phyloP scores from a whole-genome alignment of 2,329 filamentous ascomycete species.

The Scedosporium apiospermum region DNA sequence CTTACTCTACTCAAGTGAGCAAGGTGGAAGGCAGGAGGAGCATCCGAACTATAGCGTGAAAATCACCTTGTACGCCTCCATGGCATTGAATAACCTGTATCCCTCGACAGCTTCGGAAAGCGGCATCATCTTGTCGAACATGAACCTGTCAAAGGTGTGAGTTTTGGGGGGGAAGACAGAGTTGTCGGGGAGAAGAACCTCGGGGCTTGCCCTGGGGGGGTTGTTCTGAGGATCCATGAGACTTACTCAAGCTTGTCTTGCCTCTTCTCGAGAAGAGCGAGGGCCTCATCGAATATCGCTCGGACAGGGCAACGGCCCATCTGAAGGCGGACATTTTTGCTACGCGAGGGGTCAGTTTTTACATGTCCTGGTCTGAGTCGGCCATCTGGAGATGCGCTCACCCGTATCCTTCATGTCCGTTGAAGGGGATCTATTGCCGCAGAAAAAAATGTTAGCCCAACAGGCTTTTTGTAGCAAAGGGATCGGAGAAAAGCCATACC shows the following conservation, averaged over 20 bases:
- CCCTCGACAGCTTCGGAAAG: slow-evolving; percentile 56
- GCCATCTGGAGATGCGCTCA: slow-evolving; percentile 19
- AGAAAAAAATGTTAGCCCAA: background rate
- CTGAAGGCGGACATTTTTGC: slow-evolving; percentile 63
- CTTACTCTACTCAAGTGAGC: too few species aligned
- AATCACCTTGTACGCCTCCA: slow-evolving; percentile 65
- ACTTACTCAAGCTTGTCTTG: slow-evolving; percentile 53
- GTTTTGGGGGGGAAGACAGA: too few species aligned
- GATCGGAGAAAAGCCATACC: slow-evolving; percentile 27
- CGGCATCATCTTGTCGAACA: slow-evolving; percentile 69
- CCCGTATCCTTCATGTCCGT: slow-evolving; percentile 52
- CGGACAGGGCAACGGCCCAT: slow-evolving; percentile 70
- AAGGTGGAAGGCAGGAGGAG: background rate
- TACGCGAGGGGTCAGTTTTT: slow-evolving; percentile 16
- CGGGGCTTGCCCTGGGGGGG: slow-evolving; percentile 34
- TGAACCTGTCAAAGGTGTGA: slow-evolving; percentile 43
- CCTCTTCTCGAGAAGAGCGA: slow-evolving; percentile 51
- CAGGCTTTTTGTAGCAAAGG: too few species aligned
- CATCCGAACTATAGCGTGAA: slow-evolving; percentile 38
- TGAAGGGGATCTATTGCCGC: slow-evolving; percentile 51
- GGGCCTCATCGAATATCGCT: slow-evolving; percentile 57
- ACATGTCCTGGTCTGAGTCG: background rate
- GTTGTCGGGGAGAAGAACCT: too few species aligned
- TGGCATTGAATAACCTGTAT: slow-evolving; percentile 63
- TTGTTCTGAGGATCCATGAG: slow-evolving; percentile 22